Evolutionary conservation across 768 basidiomycete genomes (phyloP), one percentile per base, ranked within the genome.

Genomic region (Boletus tylopilopsis): DNA sequence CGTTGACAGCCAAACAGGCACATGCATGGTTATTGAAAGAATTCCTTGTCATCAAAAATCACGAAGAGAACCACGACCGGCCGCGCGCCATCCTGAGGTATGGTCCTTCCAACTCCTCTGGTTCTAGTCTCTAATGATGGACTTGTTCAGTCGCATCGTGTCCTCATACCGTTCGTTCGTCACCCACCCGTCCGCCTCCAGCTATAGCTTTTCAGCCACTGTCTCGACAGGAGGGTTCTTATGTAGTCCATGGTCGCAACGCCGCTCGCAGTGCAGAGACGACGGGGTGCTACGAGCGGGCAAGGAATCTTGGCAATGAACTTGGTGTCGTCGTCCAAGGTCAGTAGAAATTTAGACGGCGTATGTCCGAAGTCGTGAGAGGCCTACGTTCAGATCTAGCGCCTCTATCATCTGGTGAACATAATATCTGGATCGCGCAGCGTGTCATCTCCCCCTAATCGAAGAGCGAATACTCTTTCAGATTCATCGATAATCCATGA

Each of bases 161-260:
- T 47, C 23, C 13, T 21, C 3, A 15, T 25, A 45, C 11, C 18
- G 47, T 21, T 45, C 41, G 8, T 34, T 33, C 47, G 47, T 34
- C 30, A 44, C 40, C 40, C 47, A 48, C 30, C 47, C 39, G 13
- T 48, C 27, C 47, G 2, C 10, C 12, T 29, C 27, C 0, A 29
- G 33, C 33, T 18, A 25, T 16, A 13, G 19, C 12, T 5, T 29
- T n/a, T n/a, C n/a, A n/a, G n/a, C n/a, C n/a, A n/a, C n/a, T n/a
- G n/a, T n/a, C n/a, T n/a, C n/a, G n/a, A n/a, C n/a, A 70, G 64
- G 21, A 52, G 39, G 21, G 49, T 54, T 21, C 63, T 64, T 30
- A 57, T 49, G 44, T 60, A 71, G 22, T 71, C 58, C 53, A 71
- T 63, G 4, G 71, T 72, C 13, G 69, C 71, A 6, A 70, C 71